A percentile compares a stretch with the other conserved stretches of the same genome.
Conservation (phyloP, 176 grass and related monocot genomes). For the Stipa capillata region DNA sequence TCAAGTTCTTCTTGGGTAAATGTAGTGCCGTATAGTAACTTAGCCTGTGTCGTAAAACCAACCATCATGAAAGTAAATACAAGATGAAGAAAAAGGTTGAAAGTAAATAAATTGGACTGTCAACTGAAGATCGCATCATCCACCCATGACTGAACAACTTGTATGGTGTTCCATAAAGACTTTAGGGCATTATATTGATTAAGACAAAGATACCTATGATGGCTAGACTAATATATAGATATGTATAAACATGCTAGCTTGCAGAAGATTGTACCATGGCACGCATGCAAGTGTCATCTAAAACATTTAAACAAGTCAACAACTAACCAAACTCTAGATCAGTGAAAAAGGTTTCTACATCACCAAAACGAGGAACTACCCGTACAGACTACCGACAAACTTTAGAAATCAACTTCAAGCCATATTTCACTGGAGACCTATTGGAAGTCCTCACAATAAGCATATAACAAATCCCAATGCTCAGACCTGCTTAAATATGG, state of each 20-base stretch:
- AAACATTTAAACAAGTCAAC: background rate
- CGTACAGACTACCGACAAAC: background rate
- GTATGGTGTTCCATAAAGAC: background rate
- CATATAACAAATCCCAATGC: background rate
- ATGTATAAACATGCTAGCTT: conserved; percentile 1
- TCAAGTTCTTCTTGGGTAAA: conserved; percentile 84
- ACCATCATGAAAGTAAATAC: conserved; percentile 3
- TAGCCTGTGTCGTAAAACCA: conserved; percentile 52
- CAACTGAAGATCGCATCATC: background rate
- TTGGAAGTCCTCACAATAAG: background rate
- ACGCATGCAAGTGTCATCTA: background rate
- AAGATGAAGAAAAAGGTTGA: background rate
- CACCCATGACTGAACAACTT: background rate
- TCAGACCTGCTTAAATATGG: conserved; percentile 90
- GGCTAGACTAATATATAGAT: background rate
- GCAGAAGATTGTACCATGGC: background rate
- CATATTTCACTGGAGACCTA: background rate
- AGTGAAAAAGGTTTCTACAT: background rate
- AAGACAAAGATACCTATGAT: background rate
- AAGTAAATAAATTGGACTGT: background rate
- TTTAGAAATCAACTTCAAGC: background rate
- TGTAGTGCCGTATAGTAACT: conserved; percentile 66
- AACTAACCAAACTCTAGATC: background rate
- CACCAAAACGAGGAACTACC: background rate
- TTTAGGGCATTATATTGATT: background rate